Conservation (phyloP, 1,284 basidiomycete genomes). For the Malassezia nana region DNA sequence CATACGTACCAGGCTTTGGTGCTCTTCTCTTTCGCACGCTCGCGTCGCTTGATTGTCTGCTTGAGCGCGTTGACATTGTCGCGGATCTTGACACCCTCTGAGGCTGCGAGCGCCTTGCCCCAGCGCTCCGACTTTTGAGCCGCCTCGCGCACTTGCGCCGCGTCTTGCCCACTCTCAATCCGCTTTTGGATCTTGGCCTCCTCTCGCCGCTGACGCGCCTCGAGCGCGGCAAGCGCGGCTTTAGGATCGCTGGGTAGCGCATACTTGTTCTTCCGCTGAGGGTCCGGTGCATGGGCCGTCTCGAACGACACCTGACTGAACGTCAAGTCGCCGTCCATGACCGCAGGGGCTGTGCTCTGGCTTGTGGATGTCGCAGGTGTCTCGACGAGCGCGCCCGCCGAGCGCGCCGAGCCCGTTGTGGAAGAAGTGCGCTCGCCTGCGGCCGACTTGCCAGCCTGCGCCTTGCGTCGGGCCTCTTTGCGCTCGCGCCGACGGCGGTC, state of each 20-base stretch:
- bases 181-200: conserved; percentile 26
- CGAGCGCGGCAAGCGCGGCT: conserved; percentile 37
- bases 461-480: conserved; percentile 26
- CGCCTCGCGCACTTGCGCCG: conserved; percentile 23
- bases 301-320: conserved; percentile 17
- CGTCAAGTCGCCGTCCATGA: neutral
- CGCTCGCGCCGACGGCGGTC: conserved; percentile 36
- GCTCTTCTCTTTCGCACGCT: conserved; percentile 41
- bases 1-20: conserved; percentile 31
- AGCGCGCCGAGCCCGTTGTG: neutral
- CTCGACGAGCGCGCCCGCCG: conserved; percentile 7
- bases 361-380: neutral
- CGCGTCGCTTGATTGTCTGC: conserved; percentile 39
- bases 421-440: neutral
- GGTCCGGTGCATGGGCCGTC: conserved; percentile 2
- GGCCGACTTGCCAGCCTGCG: neutral
- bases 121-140: conserved; percentile 34
- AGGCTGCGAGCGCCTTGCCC: conserved; percentile 38
- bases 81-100: conserved; percentile 41
- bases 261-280: conserved; percentile 31
- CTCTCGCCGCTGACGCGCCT: conserved; percentile 34
- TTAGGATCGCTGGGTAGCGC: conserved; percentile 42
- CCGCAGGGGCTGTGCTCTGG: neutral
- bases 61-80: conserved; percentile 43
- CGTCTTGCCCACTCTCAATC: conserved; percentile 21